Base-by-base conservation (phyloP, 352 stramenopile genomes). In the Globisporangium iwayamae region DNA sequence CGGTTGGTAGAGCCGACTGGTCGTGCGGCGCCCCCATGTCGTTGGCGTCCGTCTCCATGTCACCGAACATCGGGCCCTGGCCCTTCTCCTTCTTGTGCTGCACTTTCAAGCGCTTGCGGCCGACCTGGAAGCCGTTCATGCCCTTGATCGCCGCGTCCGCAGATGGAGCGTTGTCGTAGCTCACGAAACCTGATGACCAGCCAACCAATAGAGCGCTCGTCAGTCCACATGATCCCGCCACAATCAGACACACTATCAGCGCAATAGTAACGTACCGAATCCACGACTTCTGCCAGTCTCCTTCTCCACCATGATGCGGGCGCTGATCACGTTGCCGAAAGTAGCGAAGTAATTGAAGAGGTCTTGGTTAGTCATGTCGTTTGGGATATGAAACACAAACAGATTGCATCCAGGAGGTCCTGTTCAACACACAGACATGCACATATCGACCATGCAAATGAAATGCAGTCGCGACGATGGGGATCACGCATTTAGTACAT, bases 321-420 rank as follows among this genome's bases (percentile, higher is more conserved):
- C 96, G 72, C 88, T 98, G 68, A 99, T 89, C 60, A 99, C 82
- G 75, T 97, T 98, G 64, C 96, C 96, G 81, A 97, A 98, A 38
- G 87, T 89, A 68, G 75, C 81, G 81, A 99, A 99, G 77, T 98
- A 92, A 70, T 98, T 89, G 76, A 97, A 98, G 78, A 99, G 93
- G 82, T 98, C 94, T 73, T 94, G 78, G 79, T 99, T 98, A 72
- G 93, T 97, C 78, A 98, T 98, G 71, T 98, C 89, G 87, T 98
- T 98, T 66, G 96, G 96, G 81, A 99, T 98, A 78, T 99, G 94
- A 85, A 99, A 99, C 63, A 99, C 93, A 87, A 98, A 99, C 25
- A 99, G 78, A 79, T 98, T 99, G 72, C 93, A 97, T 71, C 93
- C 94, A 83, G 95, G 91, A 58, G 94, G 95, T 70, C 94, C 93